Conservation (phyloP, 192 early-diverging fungal species). For the Backusella luteola region DNA sequence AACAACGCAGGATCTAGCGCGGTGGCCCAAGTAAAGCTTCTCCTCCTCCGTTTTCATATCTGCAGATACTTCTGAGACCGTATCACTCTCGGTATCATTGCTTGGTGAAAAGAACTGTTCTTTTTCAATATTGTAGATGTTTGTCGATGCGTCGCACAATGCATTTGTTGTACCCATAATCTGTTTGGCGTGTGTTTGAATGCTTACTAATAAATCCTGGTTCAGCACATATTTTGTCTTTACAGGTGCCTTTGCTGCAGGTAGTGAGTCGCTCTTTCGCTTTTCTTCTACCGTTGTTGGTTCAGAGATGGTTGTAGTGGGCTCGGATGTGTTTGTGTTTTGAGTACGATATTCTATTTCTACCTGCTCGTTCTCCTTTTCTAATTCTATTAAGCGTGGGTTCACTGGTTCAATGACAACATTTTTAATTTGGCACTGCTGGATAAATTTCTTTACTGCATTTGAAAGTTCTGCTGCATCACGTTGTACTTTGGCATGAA, state of each 20-base stretch:
- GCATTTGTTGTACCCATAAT: conserved; percentile 30
- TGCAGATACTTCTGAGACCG: background rate
- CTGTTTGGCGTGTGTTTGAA: conserved; percentile 32
- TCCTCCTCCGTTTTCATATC: background rate
- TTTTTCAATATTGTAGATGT: conserved; percentile 9
- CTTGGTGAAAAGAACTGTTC: background rate
- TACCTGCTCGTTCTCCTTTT: background rate
- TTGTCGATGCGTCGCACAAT: conserved; percentile 12
- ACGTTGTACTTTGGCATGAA: conserved; percentile 71
- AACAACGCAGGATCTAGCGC: conserved; percentile 15
- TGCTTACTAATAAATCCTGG: conserved; percentile 28
- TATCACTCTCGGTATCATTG: background rate
- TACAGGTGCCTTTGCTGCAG: background rate
- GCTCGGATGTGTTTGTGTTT: background rate
- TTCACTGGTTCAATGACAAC: conserved; percentile 43
- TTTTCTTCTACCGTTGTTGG: background rate
- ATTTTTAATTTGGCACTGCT: conserved; percentile 35
- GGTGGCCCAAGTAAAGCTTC: background rate
- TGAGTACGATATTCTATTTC: background rate
- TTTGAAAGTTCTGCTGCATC: conserved; percentile 76
- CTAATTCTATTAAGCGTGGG: conserved; percentile 24
- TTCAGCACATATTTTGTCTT: conserved; percentile 29
- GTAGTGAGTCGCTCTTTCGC: background rate
- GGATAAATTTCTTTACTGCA: conserved; percentile 74
- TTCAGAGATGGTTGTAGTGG: background rate